phyloP scores from a whole-genome alignment of 306 rosid genomes.

The Pueraria montana region DNA sequence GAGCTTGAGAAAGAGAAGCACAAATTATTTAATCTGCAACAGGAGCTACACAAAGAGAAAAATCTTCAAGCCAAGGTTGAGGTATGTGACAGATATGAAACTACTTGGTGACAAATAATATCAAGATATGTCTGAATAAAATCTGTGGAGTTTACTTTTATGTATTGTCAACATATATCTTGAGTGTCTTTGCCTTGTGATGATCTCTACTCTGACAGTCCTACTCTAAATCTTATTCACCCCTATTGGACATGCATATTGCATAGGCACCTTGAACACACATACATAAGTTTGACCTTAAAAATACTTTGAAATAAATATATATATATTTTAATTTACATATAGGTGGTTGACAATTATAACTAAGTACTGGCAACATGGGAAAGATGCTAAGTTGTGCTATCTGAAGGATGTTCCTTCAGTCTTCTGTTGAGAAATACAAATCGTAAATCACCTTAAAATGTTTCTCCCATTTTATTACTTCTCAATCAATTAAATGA shows the following conservation, averaged over 20 bases:
- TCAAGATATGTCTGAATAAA: conserved; percentile 14
- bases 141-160: conserved; percentile 19
- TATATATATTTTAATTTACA: not conserved
- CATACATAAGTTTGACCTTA: conserved; percentile 12
- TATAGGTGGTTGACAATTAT: conserved; percentile 23
- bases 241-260: not conserved
- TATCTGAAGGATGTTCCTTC: conserved; percentile 26
- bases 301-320: not conserved
- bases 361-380: not conserved
- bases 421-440: not conserved
- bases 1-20: conserved; percentile 63
- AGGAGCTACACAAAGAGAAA: conserved; percentile 57
- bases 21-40: conserved; percentile 53
- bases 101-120: conserved; percentile 21
- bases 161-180: conserved; percentile 20
- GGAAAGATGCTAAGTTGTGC: not conserved
- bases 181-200: not conserved
- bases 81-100: conserved; percentile 55
- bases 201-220: not conserved
- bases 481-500: conserved; percentile 37
- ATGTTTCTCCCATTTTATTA: not conserved
- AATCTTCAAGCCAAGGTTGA: conserved; percentile 52
- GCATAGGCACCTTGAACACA: conserved; percentile 23
- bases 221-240: not conserved
- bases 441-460: conserved; percentile 10